Percentiles rank a stretch among this genome's conserved stretches.
phyloP scores from a whole-genome alignment of 1,139 yeast species.

The Kodamaea suecica region DNA sequence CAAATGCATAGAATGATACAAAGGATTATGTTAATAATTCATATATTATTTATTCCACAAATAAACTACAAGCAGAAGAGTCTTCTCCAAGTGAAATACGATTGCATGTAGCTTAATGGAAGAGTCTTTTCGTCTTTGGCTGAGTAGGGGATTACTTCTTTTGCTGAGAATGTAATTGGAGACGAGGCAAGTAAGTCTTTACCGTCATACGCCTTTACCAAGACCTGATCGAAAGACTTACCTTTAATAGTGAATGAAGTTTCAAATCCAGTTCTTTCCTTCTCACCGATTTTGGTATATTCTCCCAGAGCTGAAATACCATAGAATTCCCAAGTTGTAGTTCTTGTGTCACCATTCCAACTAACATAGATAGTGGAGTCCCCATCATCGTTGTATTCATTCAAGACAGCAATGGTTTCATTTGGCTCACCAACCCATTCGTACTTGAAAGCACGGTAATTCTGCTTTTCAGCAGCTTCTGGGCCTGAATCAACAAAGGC shows the following conservation, averaged over 20 bases:
- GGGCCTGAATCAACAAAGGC: constrained; percentile 33
- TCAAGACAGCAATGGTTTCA: constrained; percentile 29
- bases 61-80: background rate
- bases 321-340: constrained; percentile 28
- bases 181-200: constrained; percentile 15
- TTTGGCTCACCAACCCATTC: constrained; percentile 35
- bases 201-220: constrained; percentile 22
- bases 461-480: constrained; percentile 22
- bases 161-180: constrained; percentile 3
- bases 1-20: too few relatives aligned
- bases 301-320: constrained; percentile 13
- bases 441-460: constrained; percentile 36
- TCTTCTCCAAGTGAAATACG: constrained; percentile 1
- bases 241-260: constrained; percentile 17
- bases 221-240: constrained; percentile 11
- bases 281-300: constrained; percentile 19
- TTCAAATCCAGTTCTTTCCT: constrained; percentile 28
- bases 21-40: too few relatives aligned
- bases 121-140: too few relatives aligned
- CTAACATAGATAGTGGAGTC: constrained; percentile 26
- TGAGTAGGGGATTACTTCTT: constrained; percentile 6
- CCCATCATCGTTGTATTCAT: constrained; percentile 15
- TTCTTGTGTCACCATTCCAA: constrained; percentile 41
- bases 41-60: background rate
- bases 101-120: background rate